These are phyloP conservation scores for Dipodascopsis tothii DNA, from an alignment of 805 yeast species.

Conservation along the genomic window DNA sequence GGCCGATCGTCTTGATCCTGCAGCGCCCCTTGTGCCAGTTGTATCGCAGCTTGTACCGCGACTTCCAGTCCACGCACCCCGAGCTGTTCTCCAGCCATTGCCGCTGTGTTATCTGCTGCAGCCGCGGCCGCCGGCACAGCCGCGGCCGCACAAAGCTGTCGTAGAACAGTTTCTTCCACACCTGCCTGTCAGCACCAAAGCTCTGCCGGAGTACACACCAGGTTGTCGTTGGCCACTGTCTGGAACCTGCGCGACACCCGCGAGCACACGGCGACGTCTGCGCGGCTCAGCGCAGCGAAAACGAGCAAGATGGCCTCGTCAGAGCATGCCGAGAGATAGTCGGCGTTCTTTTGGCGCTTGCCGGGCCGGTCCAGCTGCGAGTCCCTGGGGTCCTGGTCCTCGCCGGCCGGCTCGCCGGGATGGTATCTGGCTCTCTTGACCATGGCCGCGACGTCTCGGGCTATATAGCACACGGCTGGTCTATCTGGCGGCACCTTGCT, in stretches of 20 bases:
- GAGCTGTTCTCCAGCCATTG: slow-evolving; percentile 4
- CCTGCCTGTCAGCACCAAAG: slow-evolving; percentile 1
- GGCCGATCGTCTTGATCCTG: slow-evolving; percentile 8
- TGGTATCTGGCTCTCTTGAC: too few species aligned
- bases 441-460: too few species aligned
- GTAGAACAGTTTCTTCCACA: slow-evolving; percentile 13
- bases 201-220: slow-evolving; percentile 1
- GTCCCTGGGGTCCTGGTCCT: too few species aligned
- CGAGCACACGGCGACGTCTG: slow-evolving; percentile 11
- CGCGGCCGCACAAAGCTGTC: slow-evolving; percentile 8
- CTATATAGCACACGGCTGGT: too few species aligned
- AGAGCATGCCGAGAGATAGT: slow-evolving; percentile 3
- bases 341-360: neutral
- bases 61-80: slow-evolving; percentile 7
- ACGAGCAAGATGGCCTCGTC: slow-evolving; percentile 15
- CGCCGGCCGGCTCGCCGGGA: too few species aligned
- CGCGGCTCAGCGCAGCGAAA: slow-evolving; percentile 9
- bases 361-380: too few species aligned
- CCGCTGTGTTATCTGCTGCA: neutral
- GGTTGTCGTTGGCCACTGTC: slow-evolving; percentile 8
- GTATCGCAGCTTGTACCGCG: slow-evolving; percentile 8
- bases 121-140: neutral
- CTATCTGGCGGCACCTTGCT: too few species aligned
- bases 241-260: slow-evolving; percentile 8
- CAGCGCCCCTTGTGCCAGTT: slow-evolving; percentile 21